Evolutionary conservation across 1,139 yeast species (phyloP).

Genomic region (Candida tropicalis): DNA sequence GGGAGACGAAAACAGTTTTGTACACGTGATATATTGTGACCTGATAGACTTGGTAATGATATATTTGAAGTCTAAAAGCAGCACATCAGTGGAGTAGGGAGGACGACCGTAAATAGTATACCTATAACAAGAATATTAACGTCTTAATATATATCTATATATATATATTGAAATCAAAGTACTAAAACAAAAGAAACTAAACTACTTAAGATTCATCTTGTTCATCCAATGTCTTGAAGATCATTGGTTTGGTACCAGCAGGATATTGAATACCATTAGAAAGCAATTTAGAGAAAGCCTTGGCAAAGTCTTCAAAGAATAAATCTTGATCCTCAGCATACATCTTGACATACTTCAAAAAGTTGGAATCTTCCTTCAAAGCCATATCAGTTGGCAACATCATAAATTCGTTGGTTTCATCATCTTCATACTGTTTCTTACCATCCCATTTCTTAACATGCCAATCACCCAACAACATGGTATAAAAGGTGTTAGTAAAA

Average conservation of each 20-base stretch:
- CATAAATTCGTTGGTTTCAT: slow-evolving; percentile 75
- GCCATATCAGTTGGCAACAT: slow-evolving; percentile 90
- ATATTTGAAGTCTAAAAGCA: no score
- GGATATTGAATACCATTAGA: slow-evolving; percentile 76
- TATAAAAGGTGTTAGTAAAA: slow-evolving; percentile 82
- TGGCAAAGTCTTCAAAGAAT: slow-evolving; percentile 73
- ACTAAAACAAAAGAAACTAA: no score
- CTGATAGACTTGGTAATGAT: no score
- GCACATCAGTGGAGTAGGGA: no score
- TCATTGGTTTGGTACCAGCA: slow-evolving; percentile 43
- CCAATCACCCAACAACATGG: slow-evolving; percentile 78
- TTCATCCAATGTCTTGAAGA: slow-evolving; percentile 73
- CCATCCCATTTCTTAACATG: slow-evolving; percentile 74
- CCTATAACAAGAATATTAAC: no score
- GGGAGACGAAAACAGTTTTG: no score
- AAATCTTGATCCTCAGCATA: slow-evolving; percentile 72
- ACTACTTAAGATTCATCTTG: slow-evolving; percentile 35
- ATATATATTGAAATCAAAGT: no score
- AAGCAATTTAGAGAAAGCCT: slow-evolving; percentile 67
- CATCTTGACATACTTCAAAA: slow-evolving; percentile 64
- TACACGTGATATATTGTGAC: no score
- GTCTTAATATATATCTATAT: no score
- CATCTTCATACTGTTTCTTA: slow-evolving; percentile 75
- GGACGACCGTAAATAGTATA: no score
- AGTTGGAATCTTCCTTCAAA: slow-evolving; percentile 64